Evolutionary conservation across 2,329 filamentous ascomycete genomes (phyloP), one percentile per base, ranked within the genome.

Genomic region (Aureobasidium sp.): DNA sequence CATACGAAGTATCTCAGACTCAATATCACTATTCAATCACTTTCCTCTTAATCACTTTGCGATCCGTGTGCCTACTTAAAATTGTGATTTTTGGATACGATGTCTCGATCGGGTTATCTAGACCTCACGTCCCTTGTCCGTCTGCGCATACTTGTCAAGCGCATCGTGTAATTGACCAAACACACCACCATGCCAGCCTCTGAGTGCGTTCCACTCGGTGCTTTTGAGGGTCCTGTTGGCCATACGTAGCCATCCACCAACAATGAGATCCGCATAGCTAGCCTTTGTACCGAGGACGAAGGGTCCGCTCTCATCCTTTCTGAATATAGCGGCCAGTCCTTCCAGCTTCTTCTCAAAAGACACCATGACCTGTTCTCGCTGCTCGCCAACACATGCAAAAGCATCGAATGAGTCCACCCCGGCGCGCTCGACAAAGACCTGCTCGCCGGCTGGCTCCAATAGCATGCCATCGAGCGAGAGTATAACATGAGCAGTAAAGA

Each of bases 211-310:
- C 81, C 80, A 84, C 62, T 84, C 81, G 2, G 66, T 63, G 59
- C 66, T 58, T 0, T 76, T 77, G 60, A 84, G 67, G 30, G 72
- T 74, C 15, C 44, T 68, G 4, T 66, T 63, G 58, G 77, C 65
- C 77, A 83, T 80, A 6, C 75, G 73, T 68, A 85, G 60, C 83
- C 83, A 86, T 0, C 72, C 81, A 1, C 82, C 83, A 0, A 86
- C 77, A 37, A 85, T 82, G 0, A 84, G 67, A 66, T 86, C 83
- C 1, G 81, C 82, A 72, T 85, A 84, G 48, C 67, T 78, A 1
- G 76, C 73, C 67, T 65, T 67, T 1, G 64, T 52, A 0, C 81
- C 82, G 2, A 82, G 71, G 1, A 85, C 30, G 53, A 80, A 85
- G 0, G 80, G 79, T 7, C 81, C 81, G 15, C 63, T 70, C 0